Conservation (phyloP, 768 basidiomycete genomes). For the Trametes cingulata region DNA sequence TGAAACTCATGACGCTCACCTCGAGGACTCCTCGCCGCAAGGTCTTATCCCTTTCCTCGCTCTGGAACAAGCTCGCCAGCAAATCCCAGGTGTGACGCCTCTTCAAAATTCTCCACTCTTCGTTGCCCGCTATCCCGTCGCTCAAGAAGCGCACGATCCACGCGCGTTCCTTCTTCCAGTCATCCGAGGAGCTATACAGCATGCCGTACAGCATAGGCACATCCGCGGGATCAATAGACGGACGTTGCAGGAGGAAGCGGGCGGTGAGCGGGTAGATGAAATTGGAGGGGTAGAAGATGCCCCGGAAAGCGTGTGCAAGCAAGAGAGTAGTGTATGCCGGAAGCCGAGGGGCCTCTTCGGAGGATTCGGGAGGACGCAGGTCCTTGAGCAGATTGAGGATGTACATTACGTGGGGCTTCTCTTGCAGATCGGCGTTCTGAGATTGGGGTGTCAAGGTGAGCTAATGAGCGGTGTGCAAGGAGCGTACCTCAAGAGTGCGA, state of each 20-base stretch:
- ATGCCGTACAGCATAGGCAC: slow-evolving; percentile 90
- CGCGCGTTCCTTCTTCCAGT: slow-evolving; percentile 81
- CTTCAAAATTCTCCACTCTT: slow-evolving; percentile 82
- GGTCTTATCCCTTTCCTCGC: slow-evolving; percentile 51
- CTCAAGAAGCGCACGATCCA: slow-evolving; percentile 87
- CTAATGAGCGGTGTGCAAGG: not conserved
- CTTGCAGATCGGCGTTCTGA: slow-evolving; percentile 68
- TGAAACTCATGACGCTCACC: slow-evolving; percentile 42
- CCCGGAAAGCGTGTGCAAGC: slow-evolving; percentile 77
- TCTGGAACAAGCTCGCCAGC: slow-evolving; percentile 79
- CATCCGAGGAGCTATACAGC: slow-evolving; percentile 77
- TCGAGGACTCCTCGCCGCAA: slow-evolving; percentile 66
- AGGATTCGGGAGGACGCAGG: slow-evolving; percentile 43
- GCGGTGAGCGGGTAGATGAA: slow-evolving; percentile 87
- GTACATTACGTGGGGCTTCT: slow-evolving; percentile 71
- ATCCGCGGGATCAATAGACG: slow-evolving; percentile 75
- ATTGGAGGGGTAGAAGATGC: slow-evolving; percentile 83
- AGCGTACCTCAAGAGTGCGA: slow-evolving; percentile 61
- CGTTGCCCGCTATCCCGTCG: slow-evolving; percentile 72
- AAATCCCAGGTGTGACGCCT: slow-evolving; percentile 89
- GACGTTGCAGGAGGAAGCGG: slow-evolving; percentile 87
- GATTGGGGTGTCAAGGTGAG: not conserved
- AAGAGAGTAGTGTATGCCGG: slow-evolving; percentile 81
- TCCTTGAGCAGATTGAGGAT: slow-evolving; percentile 70
- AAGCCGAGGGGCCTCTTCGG: slow-evolving; percentile 50